Evolutionary conservation across 768 basidiomycete species (phyloP).

Genomic region (Terana coerulea): DNA sequence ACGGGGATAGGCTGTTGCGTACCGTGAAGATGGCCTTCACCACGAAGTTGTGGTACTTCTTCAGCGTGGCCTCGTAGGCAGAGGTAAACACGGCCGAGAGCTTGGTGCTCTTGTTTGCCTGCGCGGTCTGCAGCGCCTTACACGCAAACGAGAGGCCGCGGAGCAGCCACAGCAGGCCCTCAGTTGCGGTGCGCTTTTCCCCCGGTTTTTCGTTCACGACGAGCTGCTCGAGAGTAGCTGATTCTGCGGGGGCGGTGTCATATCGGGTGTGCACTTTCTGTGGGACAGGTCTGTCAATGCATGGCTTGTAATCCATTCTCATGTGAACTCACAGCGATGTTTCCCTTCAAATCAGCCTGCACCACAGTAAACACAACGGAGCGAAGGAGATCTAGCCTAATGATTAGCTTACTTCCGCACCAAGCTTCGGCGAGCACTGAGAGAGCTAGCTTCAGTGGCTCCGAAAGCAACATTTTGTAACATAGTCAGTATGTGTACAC

Average conservation of each 20-base stretch:
- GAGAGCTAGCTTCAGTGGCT: too few relatives aligned
- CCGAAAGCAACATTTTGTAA: too few relatives aligned
- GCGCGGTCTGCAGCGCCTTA: constrained; percentile 67
- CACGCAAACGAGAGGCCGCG: constrained; percentile 90
- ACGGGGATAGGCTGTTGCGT: constrained; percentile 28
- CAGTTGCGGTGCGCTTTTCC: constrained; percentile 85
- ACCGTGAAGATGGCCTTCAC: constrained; percentile 52
- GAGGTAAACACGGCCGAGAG: constrained; percentile 72
- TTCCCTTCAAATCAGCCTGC: constrained; percentile 82
- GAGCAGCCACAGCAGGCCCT: constrained; percentile 91
- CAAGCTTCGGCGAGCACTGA: too few relatives aligned
- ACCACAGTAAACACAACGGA: constrained; percentile 81
- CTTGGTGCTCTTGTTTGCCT: constrained; percentile 58
- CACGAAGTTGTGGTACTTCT: constrained; percentile 79
- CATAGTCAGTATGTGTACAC: too few relatives aligned
- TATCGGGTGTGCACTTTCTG: constrained; percentile 91
- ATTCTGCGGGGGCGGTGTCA: constrained; percentile 56
- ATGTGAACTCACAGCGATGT: constrained; percentile 63
- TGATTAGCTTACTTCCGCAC: too few relatives aligned
- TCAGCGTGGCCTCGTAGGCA: constrained; percentile 80
- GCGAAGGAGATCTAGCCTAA: constrained; percentile 72
- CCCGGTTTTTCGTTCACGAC: constrained; percentile 80
- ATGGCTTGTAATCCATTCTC: neutral
- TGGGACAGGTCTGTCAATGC: neutral
- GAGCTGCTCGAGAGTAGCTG: constrained; percentile 78